Evolutionary conservation across 1,139 yeast species (phyloP).

Genomic region (Yamadazyma sp.): DNA sequence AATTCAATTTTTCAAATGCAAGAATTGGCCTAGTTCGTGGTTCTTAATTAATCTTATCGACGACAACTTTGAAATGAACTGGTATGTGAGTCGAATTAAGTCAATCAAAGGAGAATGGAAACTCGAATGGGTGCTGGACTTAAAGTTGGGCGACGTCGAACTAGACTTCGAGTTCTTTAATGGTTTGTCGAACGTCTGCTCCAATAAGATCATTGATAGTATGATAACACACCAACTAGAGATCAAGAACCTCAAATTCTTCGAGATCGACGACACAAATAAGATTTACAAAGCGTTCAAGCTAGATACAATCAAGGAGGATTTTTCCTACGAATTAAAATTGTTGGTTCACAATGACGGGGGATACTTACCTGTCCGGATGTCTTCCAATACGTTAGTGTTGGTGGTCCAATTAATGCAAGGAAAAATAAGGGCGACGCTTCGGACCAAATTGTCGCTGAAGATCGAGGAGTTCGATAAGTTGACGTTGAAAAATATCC

Average conservation of each 20-base stretch:
- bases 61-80: slow-evolving; percentile 46
- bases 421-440: slow-evolving; percentile 11
- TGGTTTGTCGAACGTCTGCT: slow-evolving; percentile 49
- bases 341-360: slow-evolving; percentile 36
- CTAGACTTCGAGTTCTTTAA: slow-evolving; percentile 37
- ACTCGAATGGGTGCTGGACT: slow-evolving; percentile 44
- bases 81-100: slow-evolving; percentile 67
- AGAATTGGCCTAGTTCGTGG: slow-evolving; percentile 77
- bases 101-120: slow-evolving; percentile 66
- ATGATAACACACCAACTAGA: slow-evolving; percentile 63
- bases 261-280: slow-evolving; percentile 20
- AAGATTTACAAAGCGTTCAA: slow-evolving; percentile 3
- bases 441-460: slow-evolving; percentile 16
- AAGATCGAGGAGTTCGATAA: slow-evolving; percentile 33
- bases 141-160: slow-evolving; percentile 32
- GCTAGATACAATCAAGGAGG: not conserved
- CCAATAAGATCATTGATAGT: slow-evolving; percentile 63
- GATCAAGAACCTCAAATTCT: slow-evolving; percentile 35
- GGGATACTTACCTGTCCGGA: slow-evolving; percentile 33
- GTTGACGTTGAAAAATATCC: slow-evolving; percentile 15
- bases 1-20: slow-evolving; percentile 56
- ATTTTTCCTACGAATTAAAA: slow-evolving; percentile 22
- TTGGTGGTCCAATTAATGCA: slow-evolving; percentile 30
- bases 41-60: slow-evolving; percentile 50
- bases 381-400: slow-evolving; percentile 38